Evolutionary conservation across 1,139 yeast species (phyloP).

Genomic region (Yamadazyma aaseri): DNA sequence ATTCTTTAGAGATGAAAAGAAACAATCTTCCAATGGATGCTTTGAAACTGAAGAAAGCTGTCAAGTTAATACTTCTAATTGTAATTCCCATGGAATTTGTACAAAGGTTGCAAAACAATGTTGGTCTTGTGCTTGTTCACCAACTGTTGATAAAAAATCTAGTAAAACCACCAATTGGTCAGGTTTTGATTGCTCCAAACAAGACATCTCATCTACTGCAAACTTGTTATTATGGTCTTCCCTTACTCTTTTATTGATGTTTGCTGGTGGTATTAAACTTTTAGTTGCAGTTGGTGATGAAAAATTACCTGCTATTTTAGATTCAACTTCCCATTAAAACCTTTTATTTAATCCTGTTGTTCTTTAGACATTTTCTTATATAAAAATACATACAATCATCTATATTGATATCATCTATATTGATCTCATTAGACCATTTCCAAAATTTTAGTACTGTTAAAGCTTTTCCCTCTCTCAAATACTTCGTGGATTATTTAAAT

Average conservation of each 20-base stretch:
- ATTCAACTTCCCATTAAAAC: conserved; percentile 39
- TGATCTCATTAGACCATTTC: too few species aligned
- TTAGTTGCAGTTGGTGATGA: conserved; percentile 55
- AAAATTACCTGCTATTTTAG: conserved; percentile 67
- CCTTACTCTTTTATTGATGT: conserved; percentile 42
- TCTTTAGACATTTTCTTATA: too few species aligned
- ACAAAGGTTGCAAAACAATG: conserved; percentile 37
- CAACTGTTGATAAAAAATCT: conserved; percentile 45
- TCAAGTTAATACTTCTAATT: conserved; percentile 49
- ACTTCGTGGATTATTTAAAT: too few species aligned
- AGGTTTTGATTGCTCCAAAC: conserved; percentile 65
- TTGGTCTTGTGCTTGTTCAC: conserved; percentile 59
- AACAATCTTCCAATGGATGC: conserved; percentile 20
- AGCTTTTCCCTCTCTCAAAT: too few species aligned
- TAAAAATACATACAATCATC: too few species aligned
- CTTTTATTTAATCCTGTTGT: too few species aligned
- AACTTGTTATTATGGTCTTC: conserved; percentile 68
- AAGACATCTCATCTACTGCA: conserved; percentile 62
- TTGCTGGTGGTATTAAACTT: conserved; percentile 55
- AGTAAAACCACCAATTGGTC: conserved; percentile 63
- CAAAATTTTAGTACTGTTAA: too few species aligned
- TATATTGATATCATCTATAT: too few species aligned
- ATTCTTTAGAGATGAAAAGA: conserved; percentile 17
- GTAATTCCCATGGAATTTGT: conserved; percentile 67
- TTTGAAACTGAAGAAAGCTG: conserved; percentile 53